Evolutionary conservation across 495 filamentous ascomycete genomes (phyloP), one percentile per base, ranked within the genome.

Genomic region (Parathielavia appendiculata): DNA sequence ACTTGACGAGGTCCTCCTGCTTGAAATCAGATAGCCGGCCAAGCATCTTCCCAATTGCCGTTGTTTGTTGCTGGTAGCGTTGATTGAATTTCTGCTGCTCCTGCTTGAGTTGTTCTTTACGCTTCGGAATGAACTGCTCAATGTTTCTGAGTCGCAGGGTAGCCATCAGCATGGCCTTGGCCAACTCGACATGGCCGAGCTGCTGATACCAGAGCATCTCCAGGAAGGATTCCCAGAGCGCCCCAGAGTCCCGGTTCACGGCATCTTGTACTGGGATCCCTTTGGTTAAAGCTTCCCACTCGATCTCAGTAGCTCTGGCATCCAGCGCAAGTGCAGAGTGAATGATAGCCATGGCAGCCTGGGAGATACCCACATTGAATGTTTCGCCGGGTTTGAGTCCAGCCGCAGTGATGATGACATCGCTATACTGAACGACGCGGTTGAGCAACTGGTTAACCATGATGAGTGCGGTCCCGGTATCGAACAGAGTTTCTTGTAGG

Each of bases 141-240:
- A 95, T 75, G 0, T 83, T 83, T 10, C 86, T 78, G 4, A 96
- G 77, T 2, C 80, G 80, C 40, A 82, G 73, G 20, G 86, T 85
- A 11, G 88, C 89, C 46, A 85, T 71, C n/a, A 96, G 68, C 61
- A 89, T 83, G 34, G 80, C 81, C 30, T 78, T 85, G 13, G 89
- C 90, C 9, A 96, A 75, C 3, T 76, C 78, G 19, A 84, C 61
- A 56, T 87, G 83, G 11, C 83, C 79, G 36, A 77, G 57, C 40
- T 86, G 84, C 9, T 83, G 79, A 36, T 78, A 75, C 64, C 83
- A 79, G 35, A 95, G 80, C 58, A 85, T 79, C 51, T 82, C 78
- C 34, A 92, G 75, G 35, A 91, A 84, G 2, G 81, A 79, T 62
- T 90, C 84, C 92, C 91, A 96, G 32, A 95, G 82, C 2, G 76